phyloP scores from a whole-genome alignment of 1,284 basidiomycete species.

The Trichosporon sp. region DNA sequence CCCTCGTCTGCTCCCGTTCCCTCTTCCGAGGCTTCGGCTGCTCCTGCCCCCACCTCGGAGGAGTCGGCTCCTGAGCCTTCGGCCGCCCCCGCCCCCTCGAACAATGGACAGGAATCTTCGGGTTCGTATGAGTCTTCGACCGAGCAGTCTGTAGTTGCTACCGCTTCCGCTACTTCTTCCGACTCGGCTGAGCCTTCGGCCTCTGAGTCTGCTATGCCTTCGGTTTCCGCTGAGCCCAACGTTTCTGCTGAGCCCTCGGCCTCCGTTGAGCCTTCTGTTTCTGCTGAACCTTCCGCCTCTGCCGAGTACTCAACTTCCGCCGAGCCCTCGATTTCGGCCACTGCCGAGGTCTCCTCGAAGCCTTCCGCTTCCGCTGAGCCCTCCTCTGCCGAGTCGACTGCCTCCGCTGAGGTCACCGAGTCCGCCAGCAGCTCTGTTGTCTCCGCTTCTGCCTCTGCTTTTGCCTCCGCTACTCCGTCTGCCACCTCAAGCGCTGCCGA shows the following conservation, averaged over 20 bases:
- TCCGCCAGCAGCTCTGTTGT: conserved; percentile 1
- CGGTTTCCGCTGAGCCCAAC: conserved; percentile 19
- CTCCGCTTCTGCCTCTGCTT: background rate
- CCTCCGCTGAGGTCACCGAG: conserved; percentile 21
- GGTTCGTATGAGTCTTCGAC: conserved; percentile 19
- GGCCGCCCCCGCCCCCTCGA: background rate
- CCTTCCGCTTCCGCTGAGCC: conserved; percentile 17
- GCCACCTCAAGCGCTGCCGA: background rate
- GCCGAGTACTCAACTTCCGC: conserved; percentile 20
- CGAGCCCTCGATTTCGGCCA: conserved; percentile 9
- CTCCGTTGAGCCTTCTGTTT: conserved; percentile 22
- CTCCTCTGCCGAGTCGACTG: conserved; percentile 5
- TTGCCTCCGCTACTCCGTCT: background rate
- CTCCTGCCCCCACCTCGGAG: conserved; percentile 10
- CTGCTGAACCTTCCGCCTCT: conserved; percentile 17
- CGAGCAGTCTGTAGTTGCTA: conserved; percentile 17
- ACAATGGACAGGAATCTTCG: background rate
- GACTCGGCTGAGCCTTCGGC: background rate
- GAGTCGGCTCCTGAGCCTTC: conserved; percentile 14
- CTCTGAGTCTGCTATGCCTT: conserved; percentile 2
- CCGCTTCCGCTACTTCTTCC: conserved; percentile 7
- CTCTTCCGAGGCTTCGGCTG: conserved; percentile 8
- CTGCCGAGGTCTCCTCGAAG: conserved; percentile 10
- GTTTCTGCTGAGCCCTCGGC: conserved; percentile 13
- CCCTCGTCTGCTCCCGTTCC: conserved; percentile 15